Evolutionary conservation across 73 alveolate genomes (phyloP), one percentile per base, ranked within the genome.

Genomic region (Uronychia binucleata): DNA sequence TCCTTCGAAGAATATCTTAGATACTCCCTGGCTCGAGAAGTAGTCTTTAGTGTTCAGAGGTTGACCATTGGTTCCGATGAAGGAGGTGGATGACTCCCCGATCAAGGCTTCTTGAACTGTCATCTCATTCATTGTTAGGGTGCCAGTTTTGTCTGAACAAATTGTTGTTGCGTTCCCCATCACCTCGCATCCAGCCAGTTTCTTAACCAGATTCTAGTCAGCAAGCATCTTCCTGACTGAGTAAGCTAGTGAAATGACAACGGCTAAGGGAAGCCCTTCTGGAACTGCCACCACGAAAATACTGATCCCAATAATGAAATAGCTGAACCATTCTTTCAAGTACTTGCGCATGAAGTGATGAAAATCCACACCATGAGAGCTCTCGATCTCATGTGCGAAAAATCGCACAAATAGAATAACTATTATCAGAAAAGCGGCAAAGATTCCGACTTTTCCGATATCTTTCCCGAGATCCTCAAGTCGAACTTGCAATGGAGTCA

Each of bases 131-230:
- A 87, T 92, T 27, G 98, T 94, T 35, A 96, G 80, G 32, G 98
- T 95, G 46, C 98, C 99, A 1, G 99, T 97, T 93, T 96, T 97
- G 93, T 97, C 99, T 0, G 98, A 89, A 88, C 99, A 96, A 80
- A 97, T 96, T 80, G 86, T 92, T 46, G 86, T 92, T 26, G 98
- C 98, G 27, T 98, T 96, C 34, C 99, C 99, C 99, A 97, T 93
- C 26, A 97, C 96, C 88, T 97, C 99, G 79, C 98, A 93, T 14
- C 98, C 98, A 28, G 91, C 95, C 88, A 97, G 84, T 86, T 93
- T 91, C 84, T 97, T 94, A 26, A 97, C 98, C 77, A 92, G 88
- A 88, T 93, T 95, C 57, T 93, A 34, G 74, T 92, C 96, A 60
- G 79, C 86, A 81, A 89, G 95, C 99, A 97, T 97, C 78, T 96